phyloP scores from a whole-genome alignment of 768 basidiomycete species.

The Boletus patriciae region DNA sequence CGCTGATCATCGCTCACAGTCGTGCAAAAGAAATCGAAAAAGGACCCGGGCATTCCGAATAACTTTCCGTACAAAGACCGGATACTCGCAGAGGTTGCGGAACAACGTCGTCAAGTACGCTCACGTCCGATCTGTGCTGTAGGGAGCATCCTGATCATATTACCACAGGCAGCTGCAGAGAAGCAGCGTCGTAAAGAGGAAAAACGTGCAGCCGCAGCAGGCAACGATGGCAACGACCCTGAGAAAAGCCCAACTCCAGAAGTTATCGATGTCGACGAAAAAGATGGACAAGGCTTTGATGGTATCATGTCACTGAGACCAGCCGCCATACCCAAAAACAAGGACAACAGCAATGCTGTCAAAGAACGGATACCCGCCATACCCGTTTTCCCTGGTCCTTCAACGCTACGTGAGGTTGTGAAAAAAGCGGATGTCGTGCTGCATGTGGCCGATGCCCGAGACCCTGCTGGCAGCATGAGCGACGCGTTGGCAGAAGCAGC shows the following conservation, averaged over 20 bases:
- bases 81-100: slow-evolving; percentile 86
- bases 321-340: background rate
- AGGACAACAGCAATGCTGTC: background rate
- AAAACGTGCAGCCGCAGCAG: slow-evolving; percentile 46
- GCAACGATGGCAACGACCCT: slow-evolving; percentile 25
- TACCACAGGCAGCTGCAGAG: slow-evolving; percentile 68
- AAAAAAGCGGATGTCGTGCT: slow-evolving; percentile 77
- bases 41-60: slow-evolving; percentile 93
- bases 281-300: slow-evolving; percentile 37
- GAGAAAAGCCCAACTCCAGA: slow-evolving; percentile 28
- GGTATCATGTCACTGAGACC: slow-evolving; percentile 34
- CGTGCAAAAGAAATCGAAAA: slow-evolving; percentile 49
- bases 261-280: slow-evolving; percentile 31
- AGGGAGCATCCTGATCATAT: background rate
- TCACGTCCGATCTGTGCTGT: background rate
- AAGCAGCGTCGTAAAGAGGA: slow-evolving; percentile 67
- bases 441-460: slow-evolving; percentile 81
- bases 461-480: slow-evolving; percentile 73
- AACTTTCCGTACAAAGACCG: slow-evolving; percentile 93
- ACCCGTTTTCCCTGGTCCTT: slow-evolving; percentile 29
- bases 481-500: slow-evolving; percentile 52
- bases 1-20: slow-evolving; percentile 9
- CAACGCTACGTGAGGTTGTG: slow-evolving; percentile 46
- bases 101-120: slow-evolving; percentile 68
- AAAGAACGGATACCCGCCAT: slow-evolving; percentile 14